Evolutionary conservation across 352 stramenopile species (phyloP), one percentile per base, ranked within the genome.

Genomic region (Globisporangium alternatum): DNA sequence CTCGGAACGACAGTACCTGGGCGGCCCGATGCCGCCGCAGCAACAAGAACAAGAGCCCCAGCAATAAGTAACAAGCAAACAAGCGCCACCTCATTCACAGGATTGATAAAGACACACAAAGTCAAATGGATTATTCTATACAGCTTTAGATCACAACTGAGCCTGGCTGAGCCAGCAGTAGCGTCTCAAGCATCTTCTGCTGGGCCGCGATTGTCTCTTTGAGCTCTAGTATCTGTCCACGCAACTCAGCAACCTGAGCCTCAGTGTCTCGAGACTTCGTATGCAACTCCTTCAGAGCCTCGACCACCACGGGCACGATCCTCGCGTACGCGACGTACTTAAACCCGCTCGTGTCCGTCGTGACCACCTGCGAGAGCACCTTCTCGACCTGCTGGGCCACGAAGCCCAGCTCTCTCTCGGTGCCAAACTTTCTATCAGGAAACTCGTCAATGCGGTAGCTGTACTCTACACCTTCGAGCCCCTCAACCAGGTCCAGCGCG

Each of bases 271-370:
- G 51, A 33, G 56, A 60, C 30, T 76, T 64, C 19, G 60, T 37
- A 39, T 70, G 68, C 39, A 81, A 49, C 13, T 67, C 66, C 56
- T 96, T 96, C 10, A 97, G 33, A 3, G 77, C 81, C 60, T 97
- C 91, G 1, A 94, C 79, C 10, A 97, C 55, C 9, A 97, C 73
- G 0, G 91, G 87, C 6, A 90, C 68, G 30, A 97, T 52, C 28
- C 86, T 72, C 12, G 84, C 76, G 54, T 98, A 98, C 33, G 90
- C 86, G 8, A 98, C 76, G 48, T 95, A 94, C 71, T 96, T 93
- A 71, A 88, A 97, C 9, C 88, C 89, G 3, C 88, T 64, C 25
- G 62, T 49, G 17, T 94, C 77, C 13, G 77, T 74, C 10, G 62
- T 70, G 30, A 98, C 88, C 31, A 97, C 80, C 52, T 97, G 74